Conservation (phyloP, 495 filamentous ascomycete species). For the Bombardia bombarda region DNA sequence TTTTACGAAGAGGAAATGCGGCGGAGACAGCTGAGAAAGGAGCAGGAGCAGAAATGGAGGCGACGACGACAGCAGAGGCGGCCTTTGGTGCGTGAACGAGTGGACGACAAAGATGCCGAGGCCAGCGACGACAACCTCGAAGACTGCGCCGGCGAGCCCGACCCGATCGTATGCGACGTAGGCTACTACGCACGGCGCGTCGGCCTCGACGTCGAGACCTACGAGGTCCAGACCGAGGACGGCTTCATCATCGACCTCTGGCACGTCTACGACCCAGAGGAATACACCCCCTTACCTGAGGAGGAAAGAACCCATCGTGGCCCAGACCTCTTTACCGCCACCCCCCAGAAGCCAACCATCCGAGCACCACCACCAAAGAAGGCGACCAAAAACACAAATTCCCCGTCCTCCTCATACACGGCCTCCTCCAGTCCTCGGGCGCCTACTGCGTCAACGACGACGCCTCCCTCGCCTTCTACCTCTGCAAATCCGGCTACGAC, state of each 20-base stretch:
- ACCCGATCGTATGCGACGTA: slow-evolving; percentile 70
- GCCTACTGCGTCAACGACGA: slow-evolving; percentile 90
- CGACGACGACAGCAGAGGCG: slow-evolving; percentile 28
- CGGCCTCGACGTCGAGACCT: slow-evolving; percentile 77
- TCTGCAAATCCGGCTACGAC: slow-evolving; percentile 90
- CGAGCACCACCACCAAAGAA: slow-evolving; percentile 10
- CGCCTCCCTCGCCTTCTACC: slow-evolving; percentile 80
- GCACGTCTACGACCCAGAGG: slow-evolving; percentile 82
- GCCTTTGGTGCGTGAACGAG: too few relatives aligned
- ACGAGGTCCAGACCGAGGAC: slow-evolving; percentile 86
- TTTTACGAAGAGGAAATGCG: slow-evolving; percentile 63
- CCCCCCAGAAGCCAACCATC: slow-evolving; percentile 2
- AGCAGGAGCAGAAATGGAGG: slow-evolving; percentile 55
- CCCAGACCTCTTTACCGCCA: slow-evolving; percentile 31
- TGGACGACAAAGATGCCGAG: slow-evolving; percentile 24
- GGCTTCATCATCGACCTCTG: slow-evolving; percentile 84
- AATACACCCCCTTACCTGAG: slow-evolving; percentile 44
- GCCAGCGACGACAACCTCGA: slow-evolving; percentile 33
- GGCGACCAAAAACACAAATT: slow-evolving; percentile 56
- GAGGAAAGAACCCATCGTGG: slow-evolving; percentile 31
- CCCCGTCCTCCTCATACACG: slow-evolving; percentile 83
- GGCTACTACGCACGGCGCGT: slow-evolving; percentile 84
- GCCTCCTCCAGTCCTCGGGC: slow-evolving; percentile 78
- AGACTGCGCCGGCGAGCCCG: slow-evolving; percentile 69
- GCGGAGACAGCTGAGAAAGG: slow-evolving; percentile 42